phyloP scores from a whole-genome alignment of 345 rosid species.

The Citropsis articulata region DNA sequence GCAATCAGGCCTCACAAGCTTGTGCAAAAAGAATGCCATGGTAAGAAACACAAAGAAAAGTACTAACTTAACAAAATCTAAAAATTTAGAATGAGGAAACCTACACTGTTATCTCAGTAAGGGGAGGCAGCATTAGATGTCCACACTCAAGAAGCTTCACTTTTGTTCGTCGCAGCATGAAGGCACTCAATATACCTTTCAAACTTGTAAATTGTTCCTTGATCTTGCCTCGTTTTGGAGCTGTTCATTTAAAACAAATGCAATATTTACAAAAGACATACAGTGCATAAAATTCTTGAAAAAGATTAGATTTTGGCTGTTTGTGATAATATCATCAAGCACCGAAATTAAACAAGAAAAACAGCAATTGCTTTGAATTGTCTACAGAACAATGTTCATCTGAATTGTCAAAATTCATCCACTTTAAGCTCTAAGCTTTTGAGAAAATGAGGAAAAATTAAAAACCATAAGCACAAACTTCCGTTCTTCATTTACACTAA shows the following conservation, averaged over 20 bases:
- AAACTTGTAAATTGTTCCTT: slow-evolving; percentile 49
- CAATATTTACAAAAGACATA: neutral
- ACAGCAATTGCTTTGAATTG: neutral
- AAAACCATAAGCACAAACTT: neutral
- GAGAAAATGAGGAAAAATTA: neutral
- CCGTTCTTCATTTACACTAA: neutral
- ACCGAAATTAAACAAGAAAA: neutral
- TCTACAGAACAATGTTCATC: neutral
- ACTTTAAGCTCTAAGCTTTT: neutral
- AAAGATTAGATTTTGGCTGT: neutral
- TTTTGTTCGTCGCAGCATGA: slow-evolving; percentile 89
- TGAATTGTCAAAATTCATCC: neutral
- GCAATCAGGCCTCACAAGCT: neutral
- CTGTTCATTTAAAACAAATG: slow-evolving; percentile 30
- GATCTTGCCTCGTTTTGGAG: slow-evolving; percentile 32
- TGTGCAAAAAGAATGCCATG: neutral
- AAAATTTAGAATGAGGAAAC: slow-evolving; percentile 17
- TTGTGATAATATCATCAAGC: neutral
- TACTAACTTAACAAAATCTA: neutral
- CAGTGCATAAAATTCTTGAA: neutral
- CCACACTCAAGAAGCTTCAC: slow-evolving; percentile 69
- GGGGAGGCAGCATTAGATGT: slow-evolving; percentile 68
- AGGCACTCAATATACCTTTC: slow-evolving; percentile 61
- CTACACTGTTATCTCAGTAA: slow-evolving; percentile 83
- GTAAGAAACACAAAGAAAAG: neutral